A percentile compares a stretch with the other conserved stretches of the same genome.
Evolutionary conservation across 75 land plant species (phyloP).

Genomic region (Pinus tabuliformis): DNA sequence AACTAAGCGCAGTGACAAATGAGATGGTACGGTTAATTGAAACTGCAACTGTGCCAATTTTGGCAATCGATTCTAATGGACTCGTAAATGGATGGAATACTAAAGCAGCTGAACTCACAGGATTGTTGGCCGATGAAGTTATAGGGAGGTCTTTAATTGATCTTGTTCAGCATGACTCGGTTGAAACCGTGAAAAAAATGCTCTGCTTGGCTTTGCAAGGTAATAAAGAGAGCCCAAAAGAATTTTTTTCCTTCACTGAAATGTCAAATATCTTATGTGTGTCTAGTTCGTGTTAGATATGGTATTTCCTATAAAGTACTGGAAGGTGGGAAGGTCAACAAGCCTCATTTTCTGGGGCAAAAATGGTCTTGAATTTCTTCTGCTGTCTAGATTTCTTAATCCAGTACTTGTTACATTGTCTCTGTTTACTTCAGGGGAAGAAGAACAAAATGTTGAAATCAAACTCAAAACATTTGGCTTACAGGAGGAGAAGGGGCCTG

Average conservation of each 20-base stretch:
- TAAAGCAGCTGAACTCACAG: conserved; percentile 84
- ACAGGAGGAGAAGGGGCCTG: conserved; percentile 53
- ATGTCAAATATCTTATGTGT: no score
- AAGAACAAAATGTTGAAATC: conserved; percentile 78
- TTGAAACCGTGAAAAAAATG: conserved; percentile 49
- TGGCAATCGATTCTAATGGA: conserved; percentile 73
- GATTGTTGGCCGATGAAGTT: conserved; percentile 58
- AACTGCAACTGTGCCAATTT: conserved; percentile 82
- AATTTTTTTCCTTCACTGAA: no score
- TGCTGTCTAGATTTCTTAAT: neutral
- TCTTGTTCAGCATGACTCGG: conserved; percentile 64
- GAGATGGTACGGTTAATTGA: conserved; percentile 93
- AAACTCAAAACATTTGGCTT: conserved; percentile 64
- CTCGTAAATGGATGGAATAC: conserved; percentile 85
- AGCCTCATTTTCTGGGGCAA: neutral
- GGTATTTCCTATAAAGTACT: neutral
- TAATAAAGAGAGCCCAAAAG: conserved; percentile 4
- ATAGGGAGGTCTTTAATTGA: conserved; percentile 59
- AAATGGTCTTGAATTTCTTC: neutral
- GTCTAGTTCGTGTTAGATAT: neutral
- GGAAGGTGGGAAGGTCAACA: neutral
- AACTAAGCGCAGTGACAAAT: conserved; percentile 67
- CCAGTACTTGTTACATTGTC: neutral
- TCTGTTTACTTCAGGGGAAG: conserved; percentile 51
- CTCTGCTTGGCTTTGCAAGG: conserved; percentile 73